Base-by-base conservation (phyloP, 805 yeast genomes). In the Sungouiozyma ichnusensis region DNA sequence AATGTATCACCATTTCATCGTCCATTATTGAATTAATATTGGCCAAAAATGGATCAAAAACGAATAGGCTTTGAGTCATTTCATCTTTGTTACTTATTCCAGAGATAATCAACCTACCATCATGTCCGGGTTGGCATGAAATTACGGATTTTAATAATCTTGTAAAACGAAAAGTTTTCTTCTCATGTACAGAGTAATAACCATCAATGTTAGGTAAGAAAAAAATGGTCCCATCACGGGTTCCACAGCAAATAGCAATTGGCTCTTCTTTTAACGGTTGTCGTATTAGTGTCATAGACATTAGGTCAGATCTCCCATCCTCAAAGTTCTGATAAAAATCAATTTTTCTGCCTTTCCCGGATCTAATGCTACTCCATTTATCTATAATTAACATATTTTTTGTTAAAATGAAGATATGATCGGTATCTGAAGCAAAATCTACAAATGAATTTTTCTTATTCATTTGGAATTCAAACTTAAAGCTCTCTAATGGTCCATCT, bases 51-150 rank as follows among this genome's bases (percentile, higher is more conserved):
- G 19, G 29, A 38, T 33, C 40, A 33, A 35, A 39, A 14, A 27
- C 36, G 20, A 39, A 34, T 33, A 14, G 18, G 8, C n/a, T 18
- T 24, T 31, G 36, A 16, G 35, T 16, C 2, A 15, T 20, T 16
- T 8, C 14, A 15, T 19, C 32, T 15, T 20, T 17, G 3, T 24
- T 24, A 20, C 29, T 24, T 24, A 35, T 16, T 6, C 32, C 27
- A 7, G 38, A 38, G 15, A 49, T 14, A 2, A 45, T 29, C 15
- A 49, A 3, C 24, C 20, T 11, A 17, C 34, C 33, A 33, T 43
- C 34, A 41, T 35, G 16, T 37, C 41, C 14, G 39, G 44, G 24
- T 37, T 36, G 6, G 37, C 45, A 19, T 31, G 48, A 31, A 44
- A 50, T 31, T 2, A 40, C 20, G 3, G 45, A 43, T 20, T 34